A percentile compares a stretch with the other conserved stretches of the same genome.
These are phyloP conservation scores for Pichia eremophila DNA, from an alignment of 805 yeast genomes.

Conservation along the genomic window DNA sequence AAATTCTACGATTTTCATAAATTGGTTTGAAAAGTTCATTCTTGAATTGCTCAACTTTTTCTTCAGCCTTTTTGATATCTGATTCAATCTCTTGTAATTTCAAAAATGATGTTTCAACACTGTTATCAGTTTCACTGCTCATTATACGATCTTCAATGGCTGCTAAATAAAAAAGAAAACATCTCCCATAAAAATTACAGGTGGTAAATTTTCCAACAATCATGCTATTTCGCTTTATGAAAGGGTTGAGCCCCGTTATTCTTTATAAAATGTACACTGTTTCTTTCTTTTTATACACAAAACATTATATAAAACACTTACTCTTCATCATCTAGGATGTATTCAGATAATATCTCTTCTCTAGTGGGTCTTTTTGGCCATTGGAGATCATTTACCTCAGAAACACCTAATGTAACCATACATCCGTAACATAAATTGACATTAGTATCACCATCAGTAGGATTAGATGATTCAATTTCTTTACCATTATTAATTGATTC, in stretches of 20 bases:
- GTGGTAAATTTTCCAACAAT: too few relatives aligned
- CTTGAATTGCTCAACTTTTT: constrained; percentile 47
- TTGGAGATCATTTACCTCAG: constrained; percentile 18
- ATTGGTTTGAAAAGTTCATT: constrained; percentile 46
- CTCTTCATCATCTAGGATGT: constrained; percentile 9
- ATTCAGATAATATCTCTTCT: constrained; percentile 23
- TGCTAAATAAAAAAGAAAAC: too few relatives aligned
- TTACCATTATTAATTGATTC: constrained; percentile 3
- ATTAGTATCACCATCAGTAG: neutral
- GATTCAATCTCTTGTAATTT: constrained; percentile 48
- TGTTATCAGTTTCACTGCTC: constrained; percentile 5
- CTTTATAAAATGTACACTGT: too few relatives aligned
- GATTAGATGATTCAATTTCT: neutral
- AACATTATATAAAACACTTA: neutral
- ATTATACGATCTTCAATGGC: too few relatives aligned
- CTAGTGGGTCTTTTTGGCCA: constrained; percentile 24
- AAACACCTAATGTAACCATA: constrained; percentile 47
- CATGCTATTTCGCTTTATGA: too few relatives aligned
- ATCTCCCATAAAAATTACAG: too few relatives aligned
- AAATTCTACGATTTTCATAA: constrained; percentile 45
- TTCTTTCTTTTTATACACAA: too few relatives aligned
- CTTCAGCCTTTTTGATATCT: constrained; percentile 44
- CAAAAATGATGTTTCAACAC: constrained; percentile 32
- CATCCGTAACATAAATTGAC: constrained; percentile 71
- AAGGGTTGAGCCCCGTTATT: too few relatives aligned